Evolutionary conservation across 371 early-diverging fungal species (phyloP), one percentile per base, ranked within the genome.

Genomic region (Parasitella parasitica): DNA sequence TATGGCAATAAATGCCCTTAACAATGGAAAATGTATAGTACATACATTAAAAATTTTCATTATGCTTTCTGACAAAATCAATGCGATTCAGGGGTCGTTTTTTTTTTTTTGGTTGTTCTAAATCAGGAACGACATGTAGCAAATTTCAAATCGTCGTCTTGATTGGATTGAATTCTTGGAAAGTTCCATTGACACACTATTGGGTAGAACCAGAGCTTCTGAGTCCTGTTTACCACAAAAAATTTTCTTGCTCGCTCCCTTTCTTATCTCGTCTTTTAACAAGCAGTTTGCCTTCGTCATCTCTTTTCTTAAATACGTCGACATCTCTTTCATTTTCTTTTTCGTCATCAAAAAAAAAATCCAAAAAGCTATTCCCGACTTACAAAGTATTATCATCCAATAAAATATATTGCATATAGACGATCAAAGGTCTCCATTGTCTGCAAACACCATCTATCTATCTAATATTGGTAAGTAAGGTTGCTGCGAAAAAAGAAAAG

Each of bases 271-370:
- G 16, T 18, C 20, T 41, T 41, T n/a, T 7, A 41, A 41, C 41
- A 41, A 41, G 41, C 16, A 41, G 41, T 41, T 41, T 46, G 62
- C 55, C 59, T 59, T 59, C 68, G 63, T 67, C 67, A 67, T 58
- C 67, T 37, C 28, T 63, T 58, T 59, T 52, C 59, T 39, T 34
- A 57, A 16, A 63, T 68, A 68, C 68, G 68, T 68, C 59, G 68
- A 61, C 60, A 62, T 41, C 41, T 41, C 41, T 41, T 41, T 8
- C 41, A 57, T 54, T 54, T 57, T 63, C 63, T 59, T 67, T 66
- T 67, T 68, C 68, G 68, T 68, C 68, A 68, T 63, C 68, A 68
- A 63, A 67, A 66, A 59, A 66, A 54, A 54, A 18, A n/a, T n/a
- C 16, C 18, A 41, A 41, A 41, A 41, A 41, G 41, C 46, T 67